A percentile compares a stretch with the other conserved stretches of the same genome.
Conservation (phyloP, 768 basidiomycete species). For the Podaxis sp. region DNA sequence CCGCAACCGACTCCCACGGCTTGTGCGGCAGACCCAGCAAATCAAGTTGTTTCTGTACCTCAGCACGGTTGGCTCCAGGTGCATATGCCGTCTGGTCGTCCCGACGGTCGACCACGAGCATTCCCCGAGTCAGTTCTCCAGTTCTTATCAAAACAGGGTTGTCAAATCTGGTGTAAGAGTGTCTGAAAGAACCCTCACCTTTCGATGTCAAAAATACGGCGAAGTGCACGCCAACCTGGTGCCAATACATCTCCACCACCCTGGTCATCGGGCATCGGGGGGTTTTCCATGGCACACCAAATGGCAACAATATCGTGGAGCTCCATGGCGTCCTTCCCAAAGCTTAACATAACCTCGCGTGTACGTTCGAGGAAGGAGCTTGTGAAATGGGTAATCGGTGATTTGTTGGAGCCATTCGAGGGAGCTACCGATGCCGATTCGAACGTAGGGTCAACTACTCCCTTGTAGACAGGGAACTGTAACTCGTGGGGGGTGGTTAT, state of each 20-base stretch:
- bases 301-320: slow-evolving; percentile 89
- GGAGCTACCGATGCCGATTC: slow-evolving; percentile 42
- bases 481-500: slow-evolving; percentile 81
- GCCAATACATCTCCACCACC: slow-evolving; percentile 23
- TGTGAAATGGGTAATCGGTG: slow-evolving; percentile 73
- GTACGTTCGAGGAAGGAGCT: slow-evolving; percentile 76
- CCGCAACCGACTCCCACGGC: slow-evolving; percentile 46
- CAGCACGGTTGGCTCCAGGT: slow-evolving; percentile 63
- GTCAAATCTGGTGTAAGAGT: not conserved
- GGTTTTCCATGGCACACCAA: slow-evolving; percentile 82
- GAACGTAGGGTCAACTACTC: slow-evolving; percentile 63
- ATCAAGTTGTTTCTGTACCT: slow-evolving; percentile 56
- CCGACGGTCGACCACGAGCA: slow-evolving; percentile 83
- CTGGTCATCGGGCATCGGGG: slow-evolving; percentile 40
- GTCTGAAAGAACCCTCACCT: slow-evolving; percentile 38
- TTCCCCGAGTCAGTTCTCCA: slow-evolving; percentile 82
- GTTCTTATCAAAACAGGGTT: slow-evolving; percentile 35
- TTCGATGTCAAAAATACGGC: slow-evolving; percentile 67
- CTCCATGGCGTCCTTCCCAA: slow-evolving; percentile 84
- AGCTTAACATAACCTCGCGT: slow-evolving; percentile 73
- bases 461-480: slow-evolving; percentile 63
- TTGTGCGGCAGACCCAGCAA: slow-evolving; percentile 29
- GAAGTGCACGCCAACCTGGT: slow-evolving; percentile 55
- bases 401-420: slow-evolving; percentile 47
- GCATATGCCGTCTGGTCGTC: slow-evolving; percentile 63